Evolutionary conservation across 1,139 yeast genomes (phyloP).

Genomic region (Saccharomyces hybrid): DNA sequence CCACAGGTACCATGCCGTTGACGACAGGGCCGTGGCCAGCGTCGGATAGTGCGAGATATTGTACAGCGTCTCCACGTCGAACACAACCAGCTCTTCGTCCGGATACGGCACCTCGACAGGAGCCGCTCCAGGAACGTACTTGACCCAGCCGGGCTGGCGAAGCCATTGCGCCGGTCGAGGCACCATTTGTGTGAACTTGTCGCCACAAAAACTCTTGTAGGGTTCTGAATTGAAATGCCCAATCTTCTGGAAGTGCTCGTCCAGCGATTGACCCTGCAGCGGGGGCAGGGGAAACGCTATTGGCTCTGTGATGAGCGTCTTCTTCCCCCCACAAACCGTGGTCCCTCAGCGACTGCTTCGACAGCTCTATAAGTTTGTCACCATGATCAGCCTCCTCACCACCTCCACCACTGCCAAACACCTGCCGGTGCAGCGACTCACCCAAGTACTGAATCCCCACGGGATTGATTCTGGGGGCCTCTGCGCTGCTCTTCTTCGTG

Average conservation of each 20-base stretch:
- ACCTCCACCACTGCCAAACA: constrained; percentile 42
- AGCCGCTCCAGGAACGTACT: constrained; percentile 47
- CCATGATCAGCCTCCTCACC: constrained; percentile 25
- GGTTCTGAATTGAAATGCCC: constrained; percentile 59
- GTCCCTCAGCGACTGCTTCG: constrained; percentile 52
- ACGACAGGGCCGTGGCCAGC: constrained; percentile 73
- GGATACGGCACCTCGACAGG: constrained; percentile 67
- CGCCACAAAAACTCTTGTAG: constrained; percentile 44
- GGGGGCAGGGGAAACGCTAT: constrained; percentile 58
- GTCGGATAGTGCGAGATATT: constrained; percentile 67
- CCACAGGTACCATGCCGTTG: constrained; percentile 91
- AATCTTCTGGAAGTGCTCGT: constrained; percentile 75
- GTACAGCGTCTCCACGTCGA: constrained; percentile 86
- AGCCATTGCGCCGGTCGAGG: constrained; percentile 54
- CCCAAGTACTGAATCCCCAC: constrained; percentile 70
- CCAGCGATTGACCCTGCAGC: constrained; percentile 61
- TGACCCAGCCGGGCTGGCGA: constrained; percentile 71
- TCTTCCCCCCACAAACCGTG: constrained; percentile 77
- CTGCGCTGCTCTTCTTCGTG: constrained; percentile 12
- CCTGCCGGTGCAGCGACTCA: constrained; percentile 45
- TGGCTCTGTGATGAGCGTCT: constrained; percentile 58
- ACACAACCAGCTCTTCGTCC: constrained; percentile 53
- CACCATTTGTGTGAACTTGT: constrained; percentile 36
- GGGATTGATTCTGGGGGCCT: constrained; percentile 54
- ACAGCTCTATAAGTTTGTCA: constrained; percentile 42